These are phyloP conservation scores for Rutstroemia sydowiana DNA, from an alignment of 2,329 filamentous ascomycete genomes.

Conservation along the genomic window DNA sequence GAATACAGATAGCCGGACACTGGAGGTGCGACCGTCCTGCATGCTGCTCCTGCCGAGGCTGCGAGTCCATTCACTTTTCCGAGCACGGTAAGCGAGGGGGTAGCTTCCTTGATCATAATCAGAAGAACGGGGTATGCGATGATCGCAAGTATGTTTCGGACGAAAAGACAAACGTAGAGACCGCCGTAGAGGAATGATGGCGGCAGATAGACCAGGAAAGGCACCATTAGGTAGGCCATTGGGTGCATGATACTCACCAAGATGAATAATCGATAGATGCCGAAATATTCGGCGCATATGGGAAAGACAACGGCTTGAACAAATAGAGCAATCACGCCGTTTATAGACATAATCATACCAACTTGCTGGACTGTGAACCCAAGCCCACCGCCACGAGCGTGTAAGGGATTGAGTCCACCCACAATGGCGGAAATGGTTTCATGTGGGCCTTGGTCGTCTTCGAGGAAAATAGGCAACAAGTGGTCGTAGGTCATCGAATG, in stretches of 20 bases:
- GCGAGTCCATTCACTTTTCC: slow-evolving; percentile 61
- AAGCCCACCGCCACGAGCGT: slow-evolving; percentile 53
- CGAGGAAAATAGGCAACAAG: slow-evolving; percentile 84
- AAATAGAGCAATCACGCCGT: slow-evolving; percentile 51
- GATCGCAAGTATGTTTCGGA: slow-evolving; percentile 56
- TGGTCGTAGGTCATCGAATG: slow-evolving; percentile 95
- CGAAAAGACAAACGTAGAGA: slow-evolving; percentile 41
- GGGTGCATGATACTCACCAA: slow-evolving; percentile 53
- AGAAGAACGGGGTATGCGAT: slow-evolving; percentile 57
- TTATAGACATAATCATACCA: slow-evolving; percentile 52
- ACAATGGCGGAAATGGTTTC: slow-evolving; percentile 21
- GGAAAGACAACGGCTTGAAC: slow-evolving; percentile 56
- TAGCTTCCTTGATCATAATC: slow-evolving; percentile 61
- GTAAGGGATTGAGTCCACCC: slow-evolving; percentile 36
- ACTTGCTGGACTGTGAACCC: slow-evolving; percentile 56
- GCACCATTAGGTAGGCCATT: slow-evolving; percentile 52
- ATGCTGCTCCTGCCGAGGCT: slow-evolving; percentile 58
- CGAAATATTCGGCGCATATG: slow-evolving; percentile 48
- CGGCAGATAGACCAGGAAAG: slow-evolving; percentile 49
- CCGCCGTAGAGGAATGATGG: slow-evolving; percentile 42
- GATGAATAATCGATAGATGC: slow-evolving; percentile 51
- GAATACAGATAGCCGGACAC: slow-evolving; percentile 57
- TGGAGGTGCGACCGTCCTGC: slow-evolving; percentile 60
- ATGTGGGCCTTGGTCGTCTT: slow-evolving; percentile 53
- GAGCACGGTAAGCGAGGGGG: slow-evolving; percentile 46